These are phyloP conservation scores for Micractinium sp. DNA, from an alignment of 139 green algal species.

Conservation along the genomic window DNA sequence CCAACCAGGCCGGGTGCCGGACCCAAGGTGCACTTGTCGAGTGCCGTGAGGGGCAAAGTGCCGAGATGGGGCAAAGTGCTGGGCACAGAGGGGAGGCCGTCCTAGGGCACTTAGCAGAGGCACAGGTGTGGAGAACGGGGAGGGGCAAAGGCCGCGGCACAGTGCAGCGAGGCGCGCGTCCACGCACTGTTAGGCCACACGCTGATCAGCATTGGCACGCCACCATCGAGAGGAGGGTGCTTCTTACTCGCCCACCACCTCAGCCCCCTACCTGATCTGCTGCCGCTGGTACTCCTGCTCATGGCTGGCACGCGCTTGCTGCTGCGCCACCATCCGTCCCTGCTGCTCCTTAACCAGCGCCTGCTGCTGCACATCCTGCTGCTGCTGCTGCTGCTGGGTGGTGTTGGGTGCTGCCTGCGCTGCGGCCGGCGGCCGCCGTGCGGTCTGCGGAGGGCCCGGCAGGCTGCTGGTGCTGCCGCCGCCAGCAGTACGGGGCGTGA, in stretches of 20 bases:
- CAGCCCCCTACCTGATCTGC: conserved; percentile 16
- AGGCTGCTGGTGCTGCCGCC: not conserved
- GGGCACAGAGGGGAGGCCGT: not conserved
- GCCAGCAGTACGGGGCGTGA: not conserved
- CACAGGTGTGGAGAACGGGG: too few relatives aligned
- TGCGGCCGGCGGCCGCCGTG: not conserved
- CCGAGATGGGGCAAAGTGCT: not conserved
- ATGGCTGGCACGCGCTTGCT: not conserved
- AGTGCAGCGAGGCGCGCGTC: too few relatives aligned
- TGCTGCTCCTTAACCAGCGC: not conserved
- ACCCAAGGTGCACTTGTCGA: too few relatives aligned
- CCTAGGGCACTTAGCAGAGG: too few relatives aligned
- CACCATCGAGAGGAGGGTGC: not conserved
- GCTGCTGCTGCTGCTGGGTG: not conserved
- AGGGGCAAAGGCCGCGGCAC: too few relatives aligned
- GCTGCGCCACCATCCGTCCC: not conserved
- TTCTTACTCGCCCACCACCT: too few relatives aligned
- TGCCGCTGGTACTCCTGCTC: conserved; percentile 20
- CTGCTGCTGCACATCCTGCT: conserved; percentile 13
- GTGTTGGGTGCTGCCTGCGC: too few relatives aligned
- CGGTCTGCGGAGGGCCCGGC: not conserved
- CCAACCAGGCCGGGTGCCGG: too few relatives aligned
- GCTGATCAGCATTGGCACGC: too few relatives aligned
- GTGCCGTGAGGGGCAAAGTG: too few relatives aligned
- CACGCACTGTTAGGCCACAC: too few relatives aligned